phyloP scores from a whole-genome alignment of 2,329 filamentous ascomycete genomes.

The Penicillium brasilianum region DNA sequence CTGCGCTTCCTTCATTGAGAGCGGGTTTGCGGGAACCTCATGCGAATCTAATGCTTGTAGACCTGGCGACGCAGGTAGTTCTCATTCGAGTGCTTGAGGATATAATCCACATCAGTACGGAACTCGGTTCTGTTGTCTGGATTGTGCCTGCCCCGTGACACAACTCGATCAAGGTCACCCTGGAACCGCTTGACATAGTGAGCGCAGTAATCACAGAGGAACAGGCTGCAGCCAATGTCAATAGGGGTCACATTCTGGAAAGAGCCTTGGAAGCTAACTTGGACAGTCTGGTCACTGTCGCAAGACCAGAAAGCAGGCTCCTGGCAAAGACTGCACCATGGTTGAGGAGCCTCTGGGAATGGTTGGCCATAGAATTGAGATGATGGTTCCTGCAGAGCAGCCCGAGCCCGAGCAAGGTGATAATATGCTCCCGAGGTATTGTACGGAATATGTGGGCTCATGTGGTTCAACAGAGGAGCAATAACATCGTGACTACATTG shows the following conservation, averaged over 20 bases:
- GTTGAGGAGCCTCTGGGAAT: slow-evolving; percentile 18
- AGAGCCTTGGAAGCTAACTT: not conserved
- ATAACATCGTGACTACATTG: slow-evolving; percentile 42
- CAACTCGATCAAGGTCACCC: slow-evolving; percentile 26
- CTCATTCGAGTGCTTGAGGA: slow-evolving; percentile 3
- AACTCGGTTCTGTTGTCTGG: not conserved
- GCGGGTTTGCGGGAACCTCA: not conserved
- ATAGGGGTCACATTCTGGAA: slow-evolving; percentile 13
- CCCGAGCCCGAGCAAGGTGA: slow-evolving; percentile 19
- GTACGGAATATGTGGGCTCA: slow-evolving; percentile 18
- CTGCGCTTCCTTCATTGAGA: not conserved
- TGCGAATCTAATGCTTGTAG: not conserved
- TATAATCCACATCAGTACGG: slow-evolving; percentile 19
- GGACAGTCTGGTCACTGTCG: not conserved
- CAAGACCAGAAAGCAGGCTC: slow-evolving; percentile 47
- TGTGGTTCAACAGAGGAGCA: slow-evolving; percentile 27
- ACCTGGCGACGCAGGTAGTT: slow-evolving; percentile 11
- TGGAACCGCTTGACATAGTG: slow-evolving; percentile 13
- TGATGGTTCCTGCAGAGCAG: not conserved
- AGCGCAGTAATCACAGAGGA: slow-evolving; percentile 37
- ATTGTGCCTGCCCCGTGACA: not conserved
- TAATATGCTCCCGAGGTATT: slow-evolving; percentile 35
- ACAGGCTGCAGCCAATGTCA: slow-evolving; percentile 35
- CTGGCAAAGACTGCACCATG: slow-evolving; percentile 51
- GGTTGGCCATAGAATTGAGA: not conserved